These are phyloP conservation scores for Oldenlandia corymbosa DNA, from an alignment of 257 asterid species.

Conservation along the genomic window DNA sequence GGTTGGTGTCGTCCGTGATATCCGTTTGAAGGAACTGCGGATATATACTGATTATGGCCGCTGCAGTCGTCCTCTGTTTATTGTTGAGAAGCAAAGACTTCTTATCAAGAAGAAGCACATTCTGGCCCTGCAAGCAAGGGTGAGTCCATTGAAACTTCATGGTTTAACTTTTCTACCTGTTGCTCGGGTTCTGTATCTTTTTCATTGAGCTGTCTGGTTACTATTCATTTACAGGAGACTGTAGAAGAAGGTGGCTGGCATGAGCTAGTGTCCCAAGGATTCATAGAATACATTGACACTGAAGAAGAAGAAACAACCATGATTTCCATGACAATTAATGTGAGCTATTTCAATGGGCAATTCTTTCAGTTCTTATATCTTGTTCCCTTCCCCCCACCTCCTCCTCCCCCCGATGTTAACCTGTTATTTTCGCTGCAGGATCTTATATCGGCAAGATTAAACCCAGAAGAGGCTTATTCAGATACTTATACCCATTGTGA, in stretches of 20 bases:
- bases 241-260: conserved; percentile 97
- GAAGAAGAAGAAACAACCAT: conserved; percentile 98
- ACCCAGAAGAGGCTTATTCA: conserved; percentile 80
- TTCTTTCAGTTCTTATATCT: not conserved
- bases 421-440: conserved; percentile 43
- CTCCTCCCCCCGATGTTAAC: conserved; percentile 16
- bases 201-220: conserved; percentile 9
- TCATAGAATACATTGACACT: conserved; percentile 82
- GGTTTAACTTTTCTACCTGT: not conserved
- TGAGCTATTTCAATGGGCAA: conserved; percentile 26
- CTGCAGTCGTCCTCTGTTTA: conserved; percentile 97
- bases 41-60: conserved; percentile 97
- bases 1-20: conserved; percentile 96
- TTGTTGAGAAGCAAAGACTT: conserved; percentile 87
- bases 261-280: conserved; percentile 80
- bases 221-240: conserved; percentile 51
- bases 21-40: conserved; percentile 84
- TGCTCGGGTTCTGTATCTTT: conserved; percentile 1
- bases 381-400: too few species aligned
- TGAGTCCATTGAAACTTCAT: conserved; percentile 24
- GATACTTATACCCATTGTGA: conserved; percentile 93
- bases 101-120: conserved; percentile 83
- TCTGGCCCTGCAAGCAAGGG: conserved; percentile 82
- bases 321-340: conserved; percentile 97
- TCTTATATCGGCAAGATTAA: conserved; percentile 64